A percentile compares a stretch with the other conserved stretches of the same genome.
Conservation (phyloP, 169 alveolate genomes). For the Plasmodium inui region DNA sequence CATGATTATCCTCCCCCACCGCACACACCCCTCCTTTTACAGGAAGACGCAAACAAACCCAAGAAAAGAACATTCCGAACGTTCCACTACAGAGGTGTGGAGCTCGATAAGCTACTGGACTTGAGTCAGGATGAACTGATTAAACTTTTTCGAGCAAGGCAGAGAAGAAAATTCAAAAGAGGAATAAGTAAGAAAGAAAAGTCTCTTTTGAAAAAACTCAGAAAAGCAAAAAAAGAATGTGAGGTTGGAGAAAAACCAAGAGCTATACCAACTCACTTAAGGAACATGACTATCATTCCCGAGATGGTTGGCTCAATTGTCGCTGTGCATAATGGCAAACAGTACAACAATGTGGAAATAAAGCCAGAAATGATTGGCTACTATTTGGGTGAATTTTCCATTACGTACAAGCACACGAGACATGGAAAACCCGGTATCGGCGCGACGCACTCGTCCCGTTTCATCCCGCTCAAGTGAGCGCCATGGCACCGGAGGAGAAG, state of each 20-base stretch:
- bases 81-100: conserved; percentile 98
- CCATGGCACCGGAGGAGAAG: neutral
- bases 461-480: conserved; percentile 92
- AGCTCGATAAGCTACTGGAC: conserved; percentile 94
- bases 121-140: conserved; percentile 93
- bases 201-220: conserved; percentile 95
- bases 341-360: conserved; percentile 97
- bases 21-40: neutral
- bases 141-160: conserved; percentile 95
- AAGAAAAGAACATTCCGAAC: conserved; percentile 98
- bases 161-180: conserved; percentile 95
- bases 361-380: conserved; percentile 99
- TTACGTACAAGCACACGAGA: conserved; percentile 98
- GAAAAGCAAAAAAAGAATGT: conserved; percentile 93
- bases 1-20: neutral
- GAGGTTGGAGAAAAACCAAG: conserved; percentile 95
- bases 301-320: conserved; percentile 98
- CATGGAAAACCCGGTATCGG: conserved; percentile 99
- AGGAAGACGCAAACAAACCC: conserved; percentile 85
- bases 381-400: conserved; percentile 99
- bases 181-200: conserved; percentile 91
- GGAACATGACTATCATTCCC: conserved; percentile 96
- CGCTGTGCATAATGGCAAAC: conserved; percentile 98
- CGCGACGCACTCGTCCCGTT: conserved; percentile 96
- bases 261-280: conserved; percentile 96